Conservation (phyloP, 768 basidiomycete species). For the Cyathus striatus region DNA sequence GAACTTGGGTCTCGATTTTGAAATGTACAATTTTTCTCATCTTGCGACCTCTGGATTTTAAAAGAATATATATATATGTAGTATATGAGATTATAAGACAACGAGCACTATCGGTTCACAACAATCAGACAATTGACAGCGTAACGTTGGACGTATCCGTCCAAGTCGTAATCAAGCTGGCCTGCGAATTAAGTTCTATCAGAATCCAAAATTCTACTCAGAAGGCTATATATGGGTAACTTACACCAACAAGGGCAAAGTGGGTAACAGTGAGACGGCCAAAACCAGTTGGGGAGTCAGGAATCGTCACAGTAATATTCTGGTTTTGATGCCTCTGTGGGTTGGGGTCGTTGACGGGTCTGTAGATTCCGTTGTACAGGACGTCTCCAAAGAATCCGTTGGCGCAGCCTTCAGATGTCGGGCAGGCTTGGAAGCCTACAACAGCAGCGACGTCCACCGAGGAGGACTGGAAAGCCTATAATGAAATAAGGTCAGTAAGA, state of each 20-base stretch:
- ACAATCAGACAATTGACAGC: no score
- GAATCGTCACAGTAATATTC: neutral
- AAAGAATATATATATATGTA: no score
- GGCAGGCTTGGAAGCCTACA: neutral
- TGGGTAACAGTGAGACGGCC: neutral
- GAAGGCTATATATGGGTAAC: no score
- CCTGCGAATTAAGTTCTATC: no score
- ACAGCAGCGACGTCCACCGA: neutral
- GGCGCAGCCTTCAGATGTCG: neutral
- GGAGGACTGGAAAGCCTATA: neutral
- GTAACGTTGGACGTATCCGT: no score
- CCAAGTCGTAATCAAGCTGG: no score
- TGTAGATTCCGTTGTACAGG: neutral
- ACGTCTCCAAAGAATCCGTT: neutral
- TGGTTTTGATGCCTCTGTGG: neutral
- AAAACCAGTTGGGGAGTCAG: neutral
- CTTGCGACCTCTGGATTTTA: no score
- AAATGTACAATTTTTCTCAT: no score
- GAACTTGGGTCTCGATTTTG: no score
- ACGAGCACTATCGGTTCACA: no score
- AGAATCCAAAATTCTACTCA: no score
- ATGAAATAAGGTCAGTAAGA: neutral
- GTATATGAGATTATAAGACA: no score
- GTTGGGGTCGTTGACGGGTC: neutral
- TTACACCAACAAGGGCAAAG: neutral